Base-by-base conservation (phyloP, 225 moss, liverwort and hornwort species). In the Physcomitrium patens region DNA sequence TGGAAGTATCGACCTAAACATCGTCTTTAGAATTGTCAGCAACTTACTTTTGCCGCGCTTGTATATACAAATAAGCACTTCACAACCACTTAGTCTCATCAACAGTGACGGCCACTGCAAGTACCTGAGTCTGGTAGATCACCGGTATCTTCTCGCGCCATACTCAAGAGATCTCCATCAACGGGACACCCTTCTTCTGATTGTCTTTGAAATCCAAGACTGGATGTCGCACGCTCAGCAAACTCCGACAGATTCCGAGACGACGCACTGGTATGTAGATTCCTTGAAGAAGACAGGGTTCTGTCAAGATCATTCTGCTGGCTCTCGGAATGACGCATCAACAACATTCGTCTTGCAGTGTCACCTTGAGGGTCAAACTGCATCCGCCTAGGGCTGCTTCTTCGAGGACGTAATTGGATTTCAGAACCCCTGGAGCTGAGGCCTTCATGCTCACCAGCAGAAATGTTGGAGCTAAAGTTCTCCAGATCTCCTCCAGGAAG, bases 331-430 rank as follows among this genome's bases (percentile, higher is more conserved):
- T 74, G 59, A 9, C 80, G 83, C 77, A 71, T 56, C 71, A 82
- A 22, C 18, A 76, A 55, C 63, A 84, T 79, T 31, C 87, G 84
- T 1, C 87, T 84, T 9, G 79, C 58, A 22, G 87, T 77, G 28
- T 78, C 73, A 13, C 87, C 87, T 54, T 87, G 87, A 18, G 78
- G 63, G 44, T 81, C 80, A 0, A 81, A 76, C 53, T 87, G 81
- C 73, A 79, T 75, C 53, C 72, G 20, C 18, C 31, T 59, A 1
- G 10, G n/a, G 41, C 18, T 71, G n/a, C 44, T 37, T 7, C 31
- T 28, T 7, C 79, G 75, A 58, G 81, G 81, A 9, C 77, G 84
- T 28, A 87, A 62, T 27, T 71, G 81, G 31, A 87, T 82, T 5
- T 58, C 74, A 5, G 79, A 16, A 3, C 72, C 84, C 22, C 52